Evolutionary conservation across 2,329 filamentous ascomycete genomes (phyloP), one percentile per base, ranked within the genome.

Genomic region (Alternaria sp.): DNA sequence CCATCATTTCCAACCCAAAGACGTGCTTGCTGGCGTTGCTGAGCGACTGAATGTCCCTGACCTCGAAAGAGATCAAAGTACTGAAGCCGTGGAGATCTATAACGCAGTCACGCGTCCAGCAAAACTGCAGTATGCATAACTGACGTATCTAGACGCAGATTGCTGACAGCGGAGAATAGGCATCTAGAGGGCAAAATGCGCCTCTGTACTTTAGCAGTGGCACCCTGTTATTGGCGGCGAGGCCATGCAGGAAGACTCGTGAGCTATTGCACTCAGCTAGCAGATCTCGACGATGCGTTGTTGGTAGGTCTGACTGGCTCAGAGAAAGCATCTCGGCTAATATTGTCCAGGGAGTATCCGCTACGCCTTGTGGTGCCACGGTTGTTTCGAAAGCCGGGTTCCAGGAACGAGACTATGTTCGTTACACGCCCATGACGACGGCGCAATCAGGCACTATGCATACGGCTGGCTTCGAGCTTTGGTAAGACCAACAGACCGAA

Each of bases 351-450:
- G 71, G 70, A 28, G 61, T 75, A 51, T 75, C 73, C 47, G 73
- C 71, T 28, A 70, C 71, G 17, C 71, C 73, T 21, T 68, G 65
- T 56, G 73, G 73, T 50, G 68, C 69, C 15, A 63, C 50, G 21
- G 61, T 73, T 5, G 67, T 69, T 11, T 63, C 59, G n/a, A 73
- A 72, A 51, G 73, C 73, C 40, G 74, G 72, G 25, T 77, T 76
- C 55, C 66, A 73, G 58, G 69, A 72, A 58, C 65, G 66, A 23
- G 73, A 70, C 32, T 51, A 62, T n/a, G 55, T 74, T 23, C 64
- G 62, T 36, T 67, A 76, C 54, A 62, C 65, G 54, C 66, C 49
- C 17, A 25, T 60, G 28, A 23, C 23, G 40, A 58, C 21, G 52
- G 13, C 26, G 44, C 53, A 46, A 46, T 13, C 19, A 11, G 12